A percentile compares a stretch with the other conserved stretches of the same genome.
These are phyloP conservation scores for Aureobasidium sp. DNA, from an alignment of 2,329 filamentous ascomycete species.

Conservation along the genomic window DNA sequence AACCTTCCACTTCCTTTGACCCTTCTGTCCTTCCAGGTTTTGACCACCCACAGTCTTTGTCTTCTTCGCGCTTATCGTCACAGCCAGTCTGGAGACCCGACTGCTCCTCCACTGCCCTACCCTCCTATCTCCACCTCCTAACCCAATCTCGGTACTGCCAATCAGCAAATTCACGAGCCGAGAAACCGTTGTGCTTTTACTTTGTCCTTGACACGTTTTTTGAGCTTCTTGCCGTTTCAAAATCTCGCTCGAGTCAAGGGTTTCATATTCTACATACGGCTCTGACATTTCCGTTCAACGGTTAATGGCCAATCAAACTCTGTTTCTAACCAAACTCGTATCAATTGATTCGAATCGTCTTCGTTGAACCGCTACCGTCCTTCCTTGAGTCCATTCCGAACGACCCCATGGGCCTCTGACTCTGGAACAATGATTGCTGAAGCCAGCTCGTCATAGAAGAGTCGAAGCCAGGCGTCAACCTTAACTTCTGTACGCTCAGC, in stretches of 20 bases:
- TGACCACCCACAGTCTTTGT: not conserved
- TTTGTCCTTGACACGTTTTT: slow-evolving; percentile 1
- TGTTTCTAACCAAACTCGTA: not conserved
- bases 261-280: not conserved
- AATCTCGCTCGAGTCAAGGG: slow-evolving; percentile 3
- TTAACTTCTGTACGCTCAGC: not conserved
- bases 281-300: slow-evolving; percentile 9
- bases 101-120: too few relatives aligned
- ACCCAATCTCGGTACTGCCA: not conserved
- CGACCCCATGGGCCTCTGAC: too few relatives aligned
- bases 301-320: slow-evolving; percentile 18
- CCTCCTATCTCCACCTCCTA: not conserved
- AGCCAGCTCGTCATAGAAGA: slow-evolving; percentile 3
- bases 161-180: not conserved
- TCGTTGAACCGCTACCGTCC: not conserved
- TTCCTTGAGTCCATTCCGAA: too few relatives aligned
- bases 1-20: too few relatives aligned
- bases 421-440: too few relatives aligned
- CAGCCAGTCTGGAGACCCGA: not conserved
- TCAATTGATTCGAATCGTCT: too few relatives aligned
- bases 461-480: not conserved
- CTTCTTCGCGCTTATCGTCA: not conserved
- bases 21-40: slow-evolving; percentile 2
- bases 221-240: slow-evolving; percentile 2
- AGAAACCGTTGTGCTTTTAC: not conserved